A percentile compares a stretch with the other conserved stretches of the same genome.
Evolutionary conservation across 805 yeast genomes (phyloP).

Genomic region (Candida sanyiensis): DNA sequence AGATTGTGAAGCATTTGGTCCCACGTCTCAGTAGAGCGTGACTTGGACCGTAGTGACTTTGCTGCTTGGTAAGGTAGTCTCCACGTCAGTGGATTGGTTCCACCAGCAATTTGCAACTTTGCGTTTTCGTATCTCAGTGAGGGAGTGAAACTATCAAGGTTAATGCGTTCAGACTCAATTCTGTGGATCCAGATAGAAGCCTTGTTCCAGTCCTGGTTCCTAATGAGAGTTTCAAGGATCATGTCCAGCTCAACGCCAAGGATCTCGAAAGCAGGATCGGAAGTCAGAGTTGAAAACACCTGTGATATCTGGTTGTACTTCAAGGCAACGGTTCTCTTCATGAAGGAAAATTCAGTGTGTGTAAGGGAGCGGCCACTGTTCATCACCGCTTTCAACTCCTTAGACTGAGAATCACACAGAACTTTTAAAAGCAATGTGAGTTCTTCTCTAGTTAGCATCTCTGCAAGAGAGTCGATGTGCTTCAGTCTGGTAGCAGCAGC

Average conservation of each 20-base stretch:
- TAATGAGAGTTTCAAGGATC: slow-evolving; percentile 1
- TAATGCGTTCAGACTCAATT: slow-evolving; percentile 1
- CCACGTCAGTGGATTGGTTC: slow-evolving; percentile 18
- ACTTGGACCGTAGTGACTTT: neutral
- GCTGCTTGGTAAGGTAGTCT: slow-evolving; percentile 2
- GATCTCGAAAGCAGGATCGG: slow-evolving; percentile 4
- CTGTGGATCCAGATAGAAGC: slow-evolving; percentile 10
- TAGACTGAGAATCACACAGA: slow-evolving; percentile 3
- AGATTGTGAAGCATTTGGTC: slow-evolving; percentile 1
- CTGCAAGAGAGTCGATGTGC: neutral
- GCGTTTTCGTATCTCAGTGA: slow-evolving; percentile 15
- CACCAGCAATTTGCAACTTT: slow-evolving; percentile 16
- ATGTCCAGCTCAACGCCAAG: slow-evolving; percentile 5
- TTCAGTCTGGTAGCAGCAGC: neutral
- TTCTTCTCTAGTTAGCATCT: slow-evolving; percentile 8
- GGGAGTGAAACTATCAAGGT: slow-evolving; percentile 1
- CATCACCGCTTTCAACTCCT: neutral
- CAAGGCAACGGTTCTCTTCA: neutral
- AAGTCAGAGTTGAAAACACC: neutral
- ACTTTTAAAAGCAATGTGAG: slow-evolving; percentile 2
- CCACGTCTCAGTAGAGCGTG: slow-evolving; percentile 2
- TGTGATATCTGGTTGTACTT: slow-evolving; percentile 5
- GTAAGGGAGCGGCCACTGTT: neutral
- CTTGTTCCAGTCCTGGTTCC: slow-evolving; percentile 3
- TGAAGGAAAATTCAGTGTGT: neutral